A percentile compares a stretch with the other conserved stretches of the same genome.
Conservation (phyloP, 176 grass and related monocot species). For the Triticum aestivum region DNA sequence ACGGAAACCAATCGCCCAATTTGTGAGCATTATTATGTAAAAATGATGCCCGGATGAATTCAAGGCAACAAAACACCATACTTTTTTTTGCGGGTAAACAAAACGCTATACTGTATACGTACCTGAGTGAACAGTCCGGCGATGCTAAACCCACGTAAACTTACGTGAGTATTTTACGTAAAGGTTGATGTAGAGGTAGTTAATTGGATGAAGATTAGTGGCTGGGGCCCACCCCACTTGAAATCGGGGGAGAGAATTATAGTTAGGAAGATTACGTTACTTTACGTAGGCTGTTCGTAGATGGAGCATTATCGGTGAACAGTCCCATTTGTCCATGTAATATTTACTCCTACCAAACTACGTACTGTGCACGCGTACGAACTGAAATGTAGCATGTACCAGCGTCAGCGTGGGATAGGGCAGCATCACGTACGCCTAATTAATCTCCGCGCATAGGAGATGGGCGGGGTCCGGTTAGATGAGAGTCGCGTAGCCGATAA, state of each 20-base stretch:
- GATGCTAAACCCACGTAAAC: too few relatives aligned
- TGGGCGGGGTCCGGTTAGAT: neutral
- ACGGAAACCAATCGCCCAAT: neutral
- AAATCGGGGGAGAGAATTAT: too few relatives aligned
- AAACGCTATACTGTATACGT: neutral
- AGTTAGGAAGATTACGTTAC: too few relatives aligned
- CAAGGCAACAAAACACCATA: neutral
- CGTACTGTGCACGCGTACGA: neutral
- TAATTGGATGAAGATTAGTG: too few relatives aligned
- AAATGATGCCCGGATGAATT: neutral
- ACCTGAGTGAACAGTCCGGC: neutral
- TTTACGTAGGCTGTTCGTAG: too few relatives aligned
- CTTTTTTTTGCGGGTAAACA: too few relatives aligned
- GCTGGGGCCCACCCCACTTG: too few relatives aligned
- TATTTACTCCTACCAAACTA: neutral
- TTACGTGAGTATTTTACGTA: too few relatives aligned
- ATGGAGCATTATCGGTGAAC: too few relatives aligned
- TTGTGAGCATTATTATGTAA: too few relatives aligned
- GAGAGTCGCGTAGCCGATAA: neutral
- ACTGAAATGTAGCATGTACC: neutral
- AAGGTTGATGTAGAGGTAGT: too few relatives aligned
- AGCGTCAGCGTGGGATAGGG: neutral
- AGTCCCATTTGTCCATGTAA: neutral
- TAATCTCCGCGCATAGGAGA: neutral
- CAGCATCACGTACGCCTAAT: too few relatives aligned